Base-by-base conservation (phyloP, 345 rosid species). In the Eucalyptus regnans region DNA sequence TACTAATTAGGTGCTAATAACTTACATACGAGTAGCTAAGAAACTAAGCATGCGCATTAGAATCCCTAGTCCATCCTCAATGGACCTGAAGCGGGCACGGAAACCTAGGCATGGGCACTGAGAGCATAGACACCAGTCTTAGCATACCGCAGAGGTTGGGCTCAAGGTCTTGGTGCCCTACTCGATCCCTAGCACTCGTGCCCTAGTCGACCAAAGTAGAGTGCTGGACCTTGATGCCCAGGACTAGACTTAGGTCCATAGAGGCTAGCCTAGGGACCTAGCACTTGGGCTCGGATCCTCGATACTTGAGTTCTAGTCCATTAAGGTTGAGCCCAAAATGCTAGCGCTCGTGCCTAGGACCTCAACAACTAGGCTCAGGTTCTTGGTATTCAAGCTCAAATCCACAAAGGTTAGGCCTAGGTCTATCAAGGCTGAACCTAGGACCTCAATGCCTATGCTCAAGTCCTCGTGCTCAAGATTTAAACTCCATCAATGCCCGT, bases 321-420 rank as follows among this genome's bases (percentile, higher is more conserved):
- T 56, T 23, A 12, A 56, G 12, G 62, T 0, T 23, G 1, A 25
- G 62, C 5, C 0, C 11, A 4, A 22, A 25, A 56, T 1, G 62
- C 6, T 56, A 23, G 62, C 2, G 1, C 62, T 1, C 2, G 6
- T 56, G 6, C 29, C 11, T 9, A 10, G 12, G 29, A 25, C 62
- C 62, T 23, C 12, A 10, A 56, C 6, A 0, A 23, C 13, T 56
- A 1, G 5, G 62, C 62, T 9, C 1, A 25, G 11, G 29, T 4
- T 56, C 62, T 56, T 56, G 6, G 29, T 56, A 56, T 56, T 25
- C 62, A 52, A 52, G 56, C 56, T 4, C 1, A 18, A 0, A 52
- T 52, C 56, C 9, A 23, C 62, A 56, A 56, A 56, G 12, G 62
- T 5, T 23, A 23, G 62, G 29, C 12, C 12, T 23, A 56, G 29